phyloP scores from a whole-genome alignment of 2,329 filamentous ascomycete genomes.

The Colletotrichum melonis region DNA sequence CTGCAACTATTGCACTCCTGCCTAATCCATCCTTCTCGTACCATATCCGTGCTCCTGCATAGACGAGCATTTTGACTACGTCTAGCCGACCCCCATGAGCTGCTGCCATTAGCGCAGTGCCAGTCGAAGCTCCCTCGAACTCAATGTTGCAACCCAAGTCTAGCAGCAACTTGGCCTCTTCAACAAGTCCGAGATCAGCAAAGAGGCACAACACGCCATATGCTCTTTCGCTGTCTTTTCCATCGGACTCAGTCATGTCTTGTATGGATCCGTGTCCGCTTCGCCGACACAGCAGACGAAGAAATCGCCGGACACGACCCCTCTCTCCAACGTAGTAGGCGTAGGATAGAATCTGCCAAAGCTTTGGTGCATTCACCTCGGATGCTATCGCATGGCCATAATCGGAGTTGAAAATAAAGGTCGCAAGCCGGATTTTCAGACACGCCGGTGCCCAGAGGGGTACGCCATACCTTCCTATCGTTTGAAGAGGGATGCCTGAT shows the following conservation, averaged over 20 bases:
- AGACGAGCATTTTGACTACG: slow-evolving; percentile 11
- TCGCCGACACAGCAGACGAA: slow-evolving; percentile 4
- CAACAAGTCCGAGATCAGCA: background rate
- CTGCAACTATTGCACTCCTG: background rate
- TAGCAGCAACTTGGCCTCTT: background rate
- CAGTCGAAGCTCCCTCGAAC: background rate
- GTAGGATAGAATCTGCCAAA: background rate
- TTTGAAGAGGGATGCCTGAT: background rate
- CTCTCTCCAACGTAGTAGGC: background rate
- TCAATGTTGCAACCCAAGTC: background rate
- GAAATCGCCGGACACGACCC: too few species aligned
- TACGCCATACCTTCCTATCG: background rate
- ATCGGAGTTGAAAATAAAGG: slow-evolving; percentile 16
- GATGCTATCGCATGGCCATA: background rate
- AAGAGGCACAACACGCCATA: slow-evolving; percentile 3
- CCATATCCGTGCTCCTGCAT: background rate
- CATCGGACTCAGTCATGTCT: background rate
- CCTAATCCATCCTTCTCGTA: background rate
- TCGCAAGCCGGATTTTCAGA: background rate
- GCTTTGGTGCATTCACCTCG: background rate
- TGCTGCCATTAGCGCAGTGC: slow-evolving; percentile 9
- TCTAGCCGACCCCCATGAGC: background rate
- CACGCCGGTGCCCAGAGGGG: slow-evolving; percentile 1
- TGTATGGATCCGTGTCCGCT: background rate
- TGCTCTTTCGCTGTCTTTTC: background rate